phyloP scores from a whole-genome alignment of 176 grass and related monocot species.

The Rhipidocladum racemiflorum region DNA sequence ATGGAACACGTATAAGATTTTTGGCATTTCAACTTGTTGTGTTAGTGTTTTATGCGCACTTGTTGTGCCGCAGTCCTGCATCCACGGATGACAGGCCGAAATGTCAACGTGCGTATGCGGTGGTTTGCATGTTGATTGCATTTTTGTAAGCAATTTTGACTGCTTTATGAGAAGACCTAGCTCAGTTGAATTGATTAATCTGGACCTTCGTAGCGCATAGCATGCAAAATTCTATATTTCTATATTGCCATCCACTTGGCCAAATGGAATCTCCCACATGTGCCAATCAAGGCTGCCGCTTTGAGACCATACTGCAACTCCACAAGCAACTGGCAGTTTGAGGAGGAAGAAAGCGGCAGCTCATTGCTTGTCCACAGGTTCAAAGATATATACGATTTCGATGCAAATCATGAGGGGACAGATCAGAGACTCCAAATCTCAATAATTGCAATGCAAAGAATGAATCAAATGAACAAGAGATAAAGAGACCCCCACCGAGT shows the following conservation, averaged over 20 bases:
- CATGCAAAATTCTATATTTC: neutral
- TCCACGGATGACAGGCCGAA: neutral
- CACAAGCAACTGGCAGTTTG: neutral
- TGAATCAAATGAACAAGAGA: constrained; percentile 46
- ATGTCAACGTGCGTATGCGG: neutral
- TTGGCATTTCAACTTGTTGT: neutral
- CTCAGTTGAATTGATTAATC: neutral
- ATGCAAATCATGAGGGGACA: neutral
- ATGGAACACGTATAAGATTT: too few species aligned
- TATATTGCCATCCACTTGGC: neutral
- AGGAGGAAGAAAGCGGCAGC: neutral
- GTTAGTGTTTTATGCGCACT: neutral
- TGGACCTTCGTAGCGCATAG: neutral
- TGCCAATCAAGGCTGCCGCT: neutral
- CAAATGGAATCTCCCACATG: constrained; percentile 21
- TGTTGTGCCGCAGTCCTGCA: neutral
- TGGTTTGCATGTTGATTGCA: neutral
- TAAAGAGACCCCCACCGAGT: neutral
- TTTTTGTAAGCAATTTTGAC: neutral
- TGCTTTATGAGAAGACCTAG: neutral
- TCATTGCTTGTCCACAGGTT: neutral
- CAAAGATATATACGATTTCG: neutral
- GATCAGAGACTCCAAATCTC: constrained; percentile 22
- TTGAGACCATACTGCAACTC: neutral
- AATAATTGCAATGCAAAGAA: constrained; percentile 41